A percentile compares a stretch with the other conserved stretches of the same genome.
Evolutionary conservation across 805 yeast genomes (phyloP).

Genomic region (Barnettozyma pratensis): DNA sequence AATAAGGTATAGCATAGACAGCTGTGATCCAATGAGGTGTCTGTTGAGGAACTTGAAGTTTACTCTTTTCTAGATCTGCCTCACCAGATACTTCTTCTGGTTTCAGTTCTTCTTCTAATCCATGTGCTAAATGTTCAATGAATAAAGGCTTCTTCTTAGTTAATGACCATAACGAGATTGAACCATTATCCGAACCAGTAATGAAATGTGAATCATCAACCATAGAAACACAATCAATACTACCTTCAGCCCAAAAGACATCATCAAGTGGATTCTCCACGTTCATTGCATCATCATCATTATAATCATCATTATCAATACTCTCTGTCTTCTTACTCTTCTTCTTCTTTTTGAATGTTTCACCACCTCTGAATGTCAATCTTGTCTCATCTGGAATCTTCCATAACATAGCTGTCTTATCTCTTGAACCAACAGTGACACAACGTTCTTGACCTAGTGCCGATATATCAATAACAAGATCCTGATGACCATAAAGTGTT

Average conservation of each 20-base stretch:
- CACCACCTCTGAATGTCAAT: constrained; percentile 90
- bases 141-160: constrained; percentile 84
- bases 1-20: constrained; percentile 74
- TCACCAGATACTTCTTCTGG: constrained; percentile 55
- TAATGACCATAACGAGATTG: constrained; percentile 81
- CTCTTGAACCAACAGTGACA: constrained; percentile 93
- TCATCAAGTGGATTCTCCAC: constrained; percentile 28
- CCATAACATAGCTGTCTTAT: constrained; percentile 94
- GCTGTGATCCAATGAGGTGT: constrained; percentile 87
- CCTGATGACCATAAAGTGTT: constrained; percentile 93
- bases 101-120: constrained; percentile 45
- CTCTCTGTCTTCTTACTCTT: constrained; percentile 25
- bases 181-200: constrained; percentile 95
- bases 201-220: constrained; percentile 88
- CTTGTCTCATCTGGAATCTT: constrained; percentile 94
- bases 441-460: constrained; percentile 86
- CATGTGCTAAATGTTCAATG: constrained; percentile 72
- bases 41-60: constrained; percentile 56
- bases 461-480: constrained; percentile 72
- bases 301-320: constrained; percentile 6
- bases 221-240: constrained; percentile 87
- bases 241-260: constrained; percentile 66
- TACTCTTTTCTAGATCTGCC: constrained; percentile 29
- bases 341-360: constrained; percentile 37
- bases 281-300: constrained; percentile 26